Percentiles rank a stretch among this genome's conserved stretches.
Evolutionary conservation across 306 rosid genomes (phyloP).

Genomic region (Begonia masoniana): DNA sequence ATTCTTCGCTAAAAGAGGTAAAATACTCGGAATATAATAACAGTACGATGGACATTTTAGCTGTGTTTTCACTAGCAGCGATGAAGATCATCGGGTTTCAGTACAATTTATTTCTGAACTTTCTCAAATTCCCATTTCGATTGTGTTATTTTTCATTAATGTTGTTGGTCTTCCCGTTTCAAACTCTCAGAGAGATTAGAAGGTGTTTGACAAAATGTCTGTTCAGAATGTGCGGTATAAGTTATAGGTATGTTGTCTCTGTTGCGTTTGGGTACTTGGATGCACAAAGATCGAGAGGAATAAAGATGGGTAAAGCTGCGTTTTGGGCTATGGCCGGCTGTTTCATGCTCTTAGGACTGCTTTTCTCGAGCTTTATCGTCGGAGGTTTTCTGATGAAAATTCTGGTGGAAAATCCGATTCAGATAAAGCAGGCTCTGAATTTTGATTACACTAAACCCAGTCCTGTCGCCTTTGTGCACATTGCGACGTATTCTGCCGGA

Average conservation of each 20-base stretch:
- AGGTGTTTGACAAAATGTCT: constrained; percentile 7
- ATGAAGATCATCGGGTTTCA: constrained; percentile 11
- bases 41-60: not conserved
- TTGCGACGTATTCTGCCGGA: constrained; percentile 5
- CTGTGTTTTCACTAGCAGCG: not conserved
- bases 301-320: constrained; percentile 8
- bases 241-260: constrained; percentile 2
- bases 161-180: constrained; percentile 14
- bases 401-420: constrained; percentile 15
- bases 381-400: constrained; percentile 11
- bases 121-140: constrained; percentile 14
- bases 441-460: constrained; percentile 18
- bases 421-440: constrained; percentile 9
- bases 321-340: constrained; percentile 6
- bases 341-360: constrained; percentile 14
- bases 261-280: constrained; percentile 2
- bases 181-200: constrained; percentile 3
- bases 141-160: constrained; percentile 8
- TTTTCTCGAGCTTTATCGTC: constrained; percentile 9
- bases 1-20: not conserved
- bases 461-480: constrained; percentile 16
- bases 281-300: constrained; percentile 10
- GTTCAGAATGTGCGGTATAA: constrained; percentile 4
- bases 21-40: not conserved
- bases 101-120: constrained; percentile 4